Evolutionary conservation across 495 filamentous ascomycete genomes (phyloP), one percentile per base, ranked within the genome.

Genomic region (Aspergillus indologenus): DNA sequence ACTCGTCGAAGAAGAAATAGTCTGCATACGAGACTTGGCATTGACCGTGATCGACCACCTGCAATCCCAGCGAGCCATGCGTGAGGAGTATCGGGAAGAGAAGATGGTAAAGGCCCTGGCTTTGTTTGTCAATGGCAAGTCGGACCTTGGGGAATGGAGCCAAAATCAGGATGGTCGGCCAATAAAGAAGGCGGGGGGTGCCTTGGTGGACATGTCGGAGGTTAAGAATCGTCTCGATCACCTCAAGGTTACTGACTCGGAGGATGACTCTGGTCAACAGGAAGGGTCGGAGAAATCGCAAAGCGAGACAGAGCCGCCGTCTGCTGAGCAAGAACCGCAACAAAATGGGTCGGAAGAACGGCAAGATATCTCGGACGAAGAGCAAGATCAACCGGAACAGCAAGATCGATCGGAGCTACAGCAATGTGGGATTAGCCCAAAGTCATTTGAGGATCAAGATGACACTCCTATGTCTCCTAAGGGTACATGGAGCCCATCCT

Each of bases 61-160:
- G 55, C 78, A 86, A 54, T 75, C 75, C 17, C 71, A 67, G 21
- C 62, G 77, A 49, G 78, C 77, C 9, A 77, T 78, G 22, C 75
- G 79, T 21, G 78, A 82, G 54, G 75, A 80, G 22, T 68, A 73
- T 15, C 69, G 81, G 19, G 76, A 76, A 8, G 76, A 80, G 64
- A 78, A 79, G 58, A 84, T 86, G 78, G 78, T 82, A 5, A 69
- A 72, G 15, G 81, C 80, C 4, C 63, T 87, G 18, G 82, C 80
- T 12, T 70, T 74, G 18, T 86, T 85, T 66, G 78, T 83, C 11
- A 79, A 84, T 54, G 82, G 82, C 0, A 75, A 75, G 47, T 75
- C 74, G 71, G 61, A 66, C 34, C 58, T 68, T 0, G 56, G 34
- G 12, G 63, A 65, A 29, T 64, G 66, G 34, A 59, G 65, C n/a